phyloP scores from a whole-genome alignment of 2,329 filamentous ascomycete genomes.

The Trichoderma sp. region DNA sequence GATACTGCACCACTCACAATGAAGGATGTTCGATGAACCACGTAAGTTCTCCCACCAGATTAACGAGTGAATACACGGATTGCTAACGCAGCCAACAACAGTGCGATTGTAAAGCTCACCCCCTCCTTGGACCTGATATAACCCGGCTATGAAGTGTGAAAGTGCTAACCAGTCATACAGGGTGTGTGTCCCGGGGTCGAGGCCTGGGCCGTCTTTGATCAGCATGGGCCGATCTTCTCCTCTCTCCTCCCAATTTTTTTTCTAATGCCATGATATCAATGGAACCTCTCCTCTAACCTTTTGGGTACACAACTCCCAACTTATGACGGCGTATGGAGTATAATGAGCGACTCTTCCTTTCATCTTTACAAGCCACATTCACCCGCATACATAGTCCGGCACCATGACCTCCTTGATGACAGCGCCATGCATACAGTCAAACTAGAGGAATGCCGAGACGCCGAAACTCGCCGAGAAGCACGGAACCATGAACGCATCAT shows the following conservation, averaged over 20 bases:
- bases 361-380: neutral
- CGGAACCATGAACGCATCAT: neutral
- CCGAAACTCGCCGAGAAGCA: slow-evolving; percentile 11
- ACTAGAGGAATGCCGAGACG: slow-evolving; percentile 4
- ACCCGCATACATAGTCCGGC: neutral
- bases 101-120: slow-evolving; percentile 10
- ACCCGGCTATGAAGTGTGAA: neutral
- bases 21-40: slow-evolving; percentile 69
- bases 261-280: neutral
- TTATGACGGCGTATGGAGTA: slow-evolving; percentile 12
- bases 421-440: neutral
- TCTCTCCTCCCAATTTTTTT: neutral
- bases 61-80: neutral
- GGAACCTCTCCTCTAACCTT: neutral
- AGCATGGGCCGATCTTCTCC: neutral
- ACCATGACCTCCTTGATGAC: neutral
- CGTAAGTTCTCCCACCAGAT: slow-evolving; percentile 39
- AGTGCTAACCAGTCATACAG: slow-evolving; percentile 24
- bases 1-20: slow-evolving; percentile 82
- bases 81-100: slow-evolving; percentile 1
- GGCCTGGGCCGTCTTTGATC: slow-evolving; percentile 20
- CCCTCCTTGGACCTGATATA: neutral
- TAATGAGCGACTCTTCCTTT: slow-evolving; percentile 1
- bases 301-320: neutral
- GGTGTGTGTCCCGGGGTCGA: slow-evolving; percentile 38